These are phyloP conservation scores for Microcyclosporella mali DNA, from an alignment of 2,329 filamentous ascomycete genomes.

Conservation along the genomic window DNA sequence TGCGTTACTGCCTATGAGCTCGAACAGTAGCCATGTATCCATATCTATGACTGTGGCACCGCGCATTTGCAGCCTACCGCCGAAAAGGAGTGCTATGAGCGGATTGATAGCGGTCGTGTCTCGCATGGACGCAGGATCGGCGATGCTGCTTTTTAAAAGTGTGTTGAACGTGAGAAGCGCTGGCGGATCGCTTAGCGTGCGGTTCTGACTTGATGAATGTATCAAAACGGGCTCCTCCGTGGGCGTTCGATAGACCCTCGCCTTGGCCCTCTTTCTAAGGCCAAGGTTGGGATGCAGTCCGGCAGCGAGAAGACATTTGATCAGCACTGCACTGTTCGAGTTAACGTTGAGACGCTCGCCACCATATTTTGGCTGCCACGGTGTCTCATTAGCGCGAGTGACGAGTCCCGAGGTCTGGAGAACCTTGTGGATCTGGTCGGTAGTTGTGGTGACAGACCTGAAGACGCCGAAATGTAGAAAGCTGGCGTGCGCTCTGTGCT, in stretches of 20 bases:
- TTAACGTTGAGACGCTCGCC: constrained; percentile 38
- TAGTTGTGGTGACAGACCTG: constrained; percentile 31
- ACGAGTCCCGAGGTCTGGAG: constrained; percentile 34
- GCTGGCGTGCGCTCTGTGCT: constrained; percentile 27
- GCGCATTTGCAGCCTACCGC: constrained; percentile 23
- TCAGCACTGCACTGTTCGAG: constrained; percentile 37
- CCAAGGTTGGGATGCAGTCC: constrained; percentile 44
- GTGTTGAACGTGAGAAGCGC: constrained; percentile 15
- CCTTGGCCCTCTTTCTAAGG: constrained; percentile 18
- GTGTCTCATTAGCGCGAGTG: constrained; percentile 12
- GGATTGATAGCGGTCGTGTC: constrained; percentile 25
- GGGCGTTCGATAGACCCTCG: constrained; percentile 23
- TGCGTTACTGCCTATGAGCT: constrained; percentile 13
- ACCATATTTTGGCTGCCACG: constrained; percentile 12
- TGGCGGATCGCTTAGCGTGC: constrained; percentile 3
- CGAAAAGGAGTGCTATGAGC: constrained; percentile 28
- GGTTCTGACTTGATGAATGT: constrained; percentile 26
- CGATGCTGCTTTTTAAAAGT: constrained; percentile 11
- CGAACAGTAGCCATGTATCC: constrained; percentile 35
- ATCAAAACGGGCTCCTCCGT: constrained; percentile 25
- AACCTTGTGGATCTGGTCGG: constrained; percentile 35
- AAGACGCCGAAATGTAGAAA: constrained; percentile 35
- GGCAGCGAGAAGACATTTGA: constrained; percentile 44
- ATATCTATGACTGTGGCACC: constrained; percentile 24
- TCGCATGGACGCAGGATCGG: constrained; percentile 21